Base-by-base conservation (phyloP, 768 basidiomycete genomes). In the Lentinus brumalis region DNA sequence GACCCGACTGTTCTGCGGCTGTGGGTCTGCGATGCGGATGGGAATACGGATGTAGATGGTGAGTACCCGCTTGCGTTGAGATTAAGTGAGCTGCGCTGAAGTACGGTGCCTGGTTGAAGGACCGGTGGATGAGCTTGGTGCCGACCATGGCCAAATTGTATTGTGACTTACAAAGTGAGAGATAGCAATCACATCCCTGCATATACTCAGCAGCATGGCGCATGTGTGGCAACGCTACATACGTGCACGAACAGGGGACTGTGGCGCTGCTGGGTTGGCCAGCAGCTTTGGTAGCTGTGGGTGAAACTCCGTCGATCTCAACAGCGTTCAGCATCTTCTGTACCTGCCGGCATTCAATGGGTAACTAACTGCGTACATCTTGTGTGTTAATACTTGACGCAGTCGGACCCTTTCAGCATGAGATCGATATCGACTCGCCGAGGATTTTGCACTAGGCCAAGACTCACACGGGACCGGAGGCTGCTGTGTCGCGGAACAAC, bases 1-100 rank as follows among this genome's bases (percentile, higher is more conserved):
- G 86, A 87, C 71, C 86, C 86, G 38, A 82, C 80, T 8, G 83
- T 86, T 9, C 83, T 77, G 30, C 74, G 71, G 53, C 71, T 87
- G 53, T 75, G 74, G 53, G 67, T 87, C 9, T 85, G 84, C 66
- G 79, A 71, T 62, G 56, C 42, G 29, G 56, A 50, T 40, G 50
- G 10, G 26, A 35, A 21, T 18, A 51, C 35, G 14, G 35, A 11
- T 35, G 11, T 11, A 1, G 21, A 15, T 4, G 57, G 59, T 60
- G 51, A 53, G 63, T 56, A 0, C 26, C 12, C 4, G 21, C 8
- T 26, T 50, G 21, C 26, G 46, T 18, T 18, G 46, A 18, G 41
- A 12, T 42, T 42, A 7, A 7, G 41, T 5, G 41, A 26, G 21
- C 21, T 26, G 21, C 21, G 21, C 21, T 26, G 21, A 26, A 26